A percentile compares a stretch with the other conserved stretches of the same genome.
These are phyloP conservation scores for Xylaria arbuscula DNA, from an alignment of 2,329 filamentous ascomycete species.

Conservation along the genomic window DNA sequence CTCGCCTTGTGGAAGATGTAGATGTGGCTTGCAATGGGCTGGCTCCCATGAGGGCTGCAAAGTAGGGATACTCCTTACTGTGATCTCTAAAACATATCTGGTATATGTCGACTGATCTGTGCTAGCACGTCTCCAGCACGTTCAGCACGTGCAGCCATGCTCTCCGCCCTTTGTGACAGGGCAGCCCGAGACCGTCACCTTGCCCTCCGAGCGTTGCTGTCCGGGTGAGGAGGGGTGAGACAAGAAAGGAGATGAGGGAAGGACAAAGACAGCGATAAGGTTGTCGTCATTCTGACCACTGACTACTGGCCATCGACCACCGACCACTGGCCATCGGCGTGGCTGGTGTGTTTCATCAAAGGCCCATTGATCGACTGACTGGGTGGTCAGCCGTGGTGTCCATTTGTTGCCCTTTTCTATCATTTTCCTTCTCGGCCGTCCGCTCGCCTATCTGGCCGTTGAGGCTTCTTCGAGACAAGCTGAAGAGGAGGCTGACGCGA, in stretches of 20 bases:
- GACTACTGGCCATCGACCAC: background rate
- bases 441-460: conserved; percentile 13
- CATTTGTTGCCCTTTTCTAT: background rate
- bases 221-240: background rate
- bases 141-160: conserved; percentile 35
- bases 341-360: background rate
- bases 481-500: conserved; percentile 4
- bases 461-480: background rate
- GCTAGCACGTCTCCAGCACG: conserved; percentile 31
- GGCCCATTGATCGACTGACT: background rate
- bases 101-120: background rate
- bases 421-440: background rate
- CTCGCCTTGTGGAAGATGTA: background rate
- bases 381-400: background rate
- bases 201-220: background rate
- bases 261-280: background rate
- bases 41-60: conserved; percentile 26
- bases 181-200: background rate
- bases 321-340: background rate
- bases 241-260: background rate
- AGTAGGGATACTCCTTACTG: background rate
- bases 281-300: background rate
- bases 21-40: conserved; percentile 35
- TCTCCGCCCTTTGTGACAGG: conserved; percentile 23
- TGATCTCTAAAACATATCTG: too few species aligned